These are phyloP conservation scores for Hymenotorrendiella dingleyae DNA, from an alignment of 2,329 filamentous ascomycete species.

Conservation along the genomic window DNA sequence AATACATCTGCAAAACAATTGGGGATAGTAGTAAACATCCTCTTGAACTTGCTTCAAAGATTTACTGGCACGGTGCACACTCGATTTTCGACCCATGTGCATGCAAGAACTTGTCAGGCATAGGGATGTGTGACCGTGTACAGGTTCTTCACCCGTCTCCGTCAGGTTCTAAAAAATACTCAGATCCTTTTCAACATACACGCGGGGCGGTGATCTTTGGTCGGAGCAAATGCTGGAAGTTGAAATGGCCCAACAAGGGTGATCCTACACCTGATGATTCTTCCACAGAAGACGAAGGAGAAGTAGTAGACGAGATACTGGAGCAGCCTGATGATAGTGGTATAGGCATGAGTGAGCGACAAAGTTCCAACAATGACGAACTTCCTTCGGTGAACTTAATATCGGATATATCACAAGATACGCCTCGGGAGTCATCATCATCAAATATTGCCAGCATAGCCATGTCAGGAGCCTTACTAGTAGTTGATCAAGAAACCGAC, in stretches of 20 bases:
- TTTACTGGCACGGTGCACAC: constrained; percentile 5
- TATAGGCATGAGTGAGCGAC: too few relatives aligned
- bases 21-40: neutral
- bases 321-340: too few relatives aligned
- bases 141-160: constrained; percentile 2
- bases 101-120: neutral
- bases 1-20: constrained; percentile 2
- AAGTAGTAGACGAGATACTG: too few relatives aligned
- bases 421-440: too few relatives aligned
- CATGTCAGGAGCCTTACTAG: too few relatives aligned
- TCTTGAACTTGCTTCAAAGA: constrained; percentile 1
- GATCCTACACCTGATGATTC: too few relatives aligned
- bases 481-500: too few relatives aligned
- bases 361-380: too few relatives aligned
- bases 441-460: too few relatives aligned
- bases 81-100: constrained; percentile 3
- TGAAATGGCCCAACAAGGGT: neutral
- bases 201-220: constrained; percentile 8
- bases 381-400: too few relatives aligned
- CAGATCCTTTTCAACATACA: neutral
- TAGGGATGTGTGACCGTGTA: constrained; percentile 3
- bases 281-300: too few relatives aligned
- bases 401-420: too few relatives aligned
- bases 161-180: neutral
- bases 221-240: neutral